Base-by-base conservation (phyloP, 441 rosid genomes). In the Eruca vesicaria region DNA sequence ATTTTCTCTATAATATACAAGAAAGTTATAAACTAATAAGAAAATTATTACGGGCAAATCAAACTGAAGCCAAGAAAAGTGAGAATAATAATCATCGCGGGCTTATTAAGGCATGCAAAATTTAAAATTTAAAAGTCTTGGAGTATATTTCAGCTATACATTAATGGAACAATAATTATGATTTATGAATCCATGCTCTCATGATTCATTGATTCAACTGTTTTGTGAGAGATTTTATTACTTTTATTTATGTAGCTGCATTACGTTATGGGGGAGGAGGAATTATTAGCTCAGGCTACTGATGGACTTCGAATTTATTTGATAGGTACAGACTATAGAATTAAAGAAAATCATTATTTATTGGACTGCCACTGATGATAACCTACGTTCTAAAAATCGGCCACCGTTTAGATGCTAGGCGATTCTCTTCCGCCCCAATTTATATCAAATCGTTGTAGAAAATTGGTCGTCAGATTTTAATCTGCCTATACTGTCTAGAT, bases 321-420 rank as follows among this genome's bases (percentile, higher is more conserved):
- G 66, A 76, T 33, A 64, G 61, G 71, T 62, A 68, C 60, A 75
- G 31, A 29, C 29, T 67, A 29, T 10, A 56, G 28, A 61, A 45
- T 75, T 68, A 68, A 19, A 55, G 56, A 69, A 43, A 64, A 35
- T 70, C 67, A 76, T 76, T 63, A 64, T 69, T 23, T 53, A n/a
- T 2, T 14, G 9, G 71, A 28, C 26, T 36, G 58, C 66, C 14
- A 9, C 28, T 41, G 31, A 45, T n/a, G 19, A 58, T n/a, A n/a
- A n/a, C n/a, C n/a, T n/a, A n/a, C n/a, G n/a, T n/a, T n/a, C n/a
- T n/a, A n/a, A n/a, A n/a, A n/a, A n/a, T n/a, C n/a, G n/a, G n/a
- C n/a, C n/a, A n/a, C n/a, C n/a, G n/a, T n/a, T n/a, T n/a, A n/a
- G n/a, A n/a, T n/a, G n/a, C n/a, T n/a, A n/a, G n/a, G n/a, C n/a